Base-by-base conservation (phyloP, 768 basidiomycete genomes). In the Calocybe cyanea region DNA sequence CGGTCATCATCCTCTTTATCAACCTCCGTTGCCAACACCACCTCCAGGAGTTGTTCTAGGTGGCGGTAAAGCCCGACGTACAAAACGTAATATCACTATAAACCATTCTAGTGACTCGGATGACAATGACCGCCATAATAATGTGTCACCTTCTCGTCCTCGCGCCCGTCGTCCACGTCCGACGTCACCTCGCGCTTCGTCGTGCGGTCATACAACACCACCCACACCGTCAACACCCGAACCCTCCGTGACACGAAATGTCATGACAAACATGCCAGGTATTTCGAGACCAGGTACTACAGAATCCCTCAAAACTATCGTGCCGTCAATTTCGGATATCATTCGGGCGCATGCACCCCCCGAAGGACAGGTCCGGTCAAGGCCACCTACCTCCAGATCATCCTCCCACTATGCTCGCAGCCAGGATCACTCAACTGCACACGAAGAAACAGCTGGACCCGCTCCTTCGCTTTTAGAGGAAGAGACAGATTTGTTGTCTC, bases 321-420 rank as follows among this genome's bases (percentile, higher is more conserved):
- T 82, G 6, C 90, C 91, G 38, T 87, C 88, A 11, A 93, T 93
- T 59, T 86, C 85, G 32, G 90, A 93, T 46, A 93, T 93, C 49
- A 92, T 93, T 49, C 82, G 85, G 21, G 77, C 77, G 20, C 81
- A 92, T 66, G 81, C 83, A 2, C 86, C 87, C n/a, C 71, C 68
- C 17, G 69, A 76, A 53, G 66, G 68, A 40, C 80, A 78, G 55
- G 63, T 61, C 21, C 74, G 76, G 32, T 65, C 73, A n/a, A 70
- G 73, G 31, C 71, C 73, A 23, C 56, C 75, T n/a, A 65, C 48
- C 53, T 54, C 52, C 41, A 74, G 73, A 33, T 67, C 74, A 21
- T 71, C 74, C 30, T 75, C 80, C 4, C 60, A 76, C 9, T 74
- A 76, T 60, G 63, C 69, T 25, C 71, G 67, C 20, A 77, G 71